These are phyloP conservation scores for Entomortierella chlamydospora DNA, from an alignment of 192 early-diverging fungal species.

Conservation along the genomic window DNA sequence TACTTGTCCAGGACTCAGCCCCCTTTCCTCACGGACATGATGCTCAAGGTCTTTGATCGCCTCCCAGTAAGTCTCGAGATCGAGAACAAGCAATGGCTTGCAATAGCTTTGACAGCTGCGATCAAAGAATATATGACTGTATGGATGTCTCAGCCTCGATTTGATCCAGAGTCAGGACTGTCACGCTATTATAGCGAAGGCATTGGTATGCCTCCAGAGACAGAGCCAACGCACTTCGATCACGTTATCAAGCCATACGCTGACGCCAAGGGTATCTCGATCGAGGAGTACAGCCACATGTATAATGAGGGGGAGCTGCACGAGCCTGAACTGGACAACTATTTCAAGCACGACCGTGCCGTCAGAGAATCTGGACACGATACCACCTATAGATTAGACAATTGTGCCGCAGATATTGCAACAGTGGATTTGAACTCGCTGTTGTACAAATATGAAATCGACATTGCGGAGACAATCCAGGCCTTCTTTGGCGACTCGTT, in stretches of 20 bases:
- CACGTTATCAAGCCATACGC: conserved; percentile 89
- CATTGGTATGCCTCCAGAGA: conserved; percentile 97
- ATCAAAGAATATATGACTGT: conserved; percentile 94
- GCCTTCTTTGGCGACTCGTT: conserved; percentile 69
- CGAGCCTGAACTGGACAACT: conserved; percentile 90
- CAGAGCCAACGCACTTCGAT: conserved; percentile 91
- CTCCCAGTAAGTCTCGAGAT: conserved; percentile 61
- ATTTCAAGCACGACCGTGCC: conserved; percentile 98
- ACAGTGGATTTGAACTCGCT: conserved; percentile 95
- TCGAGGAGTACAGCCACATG: conserved; percentile 77
- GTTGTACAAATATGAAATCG: conserved; percentile 96
- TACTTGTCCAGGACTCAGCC: conserved; percentile 98
- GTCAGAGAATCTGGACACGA: conserved; percentile 98
- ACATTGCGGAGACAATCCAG: conserved; percentile 82
- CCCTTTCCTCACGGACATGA: conserved; percentile 98
- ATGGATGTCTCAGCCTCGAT: conserved; percentile 87
- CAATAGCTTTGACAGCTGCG: conserved; percentile 72
- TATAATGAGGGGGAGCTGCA: conserved; percentile 77
- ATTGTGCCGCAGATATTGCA: conserved; percentile 88
- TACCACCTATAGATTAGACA: conserved; percentile 94
- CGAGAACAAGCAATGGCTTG: conserved; percentile 80
- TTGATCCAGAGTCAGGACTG: conserved; percentile 80
- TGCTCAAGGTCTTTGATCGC: conserved; percentile 77
- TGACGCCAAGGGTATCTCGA: conserved; percentile 66
- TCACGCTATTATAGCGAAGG: conserved; percentile 91